Percentiles rank a stretch among this genome's conserved stretches.
phyloP scores from a whole-genome alignment of 1,139 yeast species.

The Hyphopichia khmerensis region DNA sequence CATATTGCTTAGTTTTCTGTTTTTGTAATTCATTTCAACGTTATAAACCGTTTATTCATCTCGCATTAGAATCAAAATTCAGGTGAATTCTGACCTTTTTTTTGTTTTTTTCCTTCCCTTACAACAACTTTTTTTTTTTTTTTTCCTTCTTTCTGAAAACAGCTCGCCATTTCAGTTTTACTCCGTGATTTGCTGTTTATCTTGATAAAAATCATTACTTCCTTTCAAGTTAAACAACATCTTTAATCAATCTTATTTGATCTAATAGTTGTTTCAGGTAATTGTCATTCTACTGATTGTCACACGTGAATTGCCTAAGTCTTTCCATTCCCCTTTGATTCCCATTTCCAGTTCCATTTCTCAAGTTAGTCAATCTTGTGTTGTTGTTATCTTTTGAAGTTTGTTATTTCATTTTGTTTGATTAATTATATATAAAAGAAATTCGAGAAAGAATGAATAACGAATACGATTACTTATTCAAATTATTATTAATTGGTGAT shows the following conservation, averaged over 20 bases:
- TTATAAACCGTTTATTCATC: too few relatives aligned
- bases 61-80: not conserved
- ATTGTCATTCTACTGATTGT: too few relatives aligned
- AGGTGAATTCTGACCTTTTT: not conserved
- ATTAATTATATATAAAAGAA: not conserved
- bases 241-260: too few relatives aligned
- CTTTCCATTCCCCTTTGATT: too few relatives aligned
- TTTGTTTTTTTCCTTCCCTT: not conserved
- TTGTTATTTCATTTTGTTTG: not conserved
- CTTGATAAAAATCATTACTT: too few relatives aligned
- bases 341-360: too few relatives aligned
- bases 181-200: not conserved
- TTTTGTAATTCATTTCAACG: too few relatives aligned
- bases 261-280: too few relatives aligned
- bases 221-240: not conserved
- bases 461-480: slow-evolving; percentile 96
- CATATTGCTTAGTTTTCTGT: too few relatives aligned
- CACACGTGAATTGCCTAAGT: too few relatives aligned
- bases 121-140: not conserved
- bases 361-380: too few relatives aligned
- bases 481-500: slow-evolving; percentile 91
- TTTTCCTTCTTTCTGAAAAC: not conserved
- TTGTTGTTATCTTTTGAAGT: too few relatives aligned
- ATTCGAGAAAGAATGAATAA: slow-evolving; percentile 60
- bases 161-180: not conserved